Conservation (phyloP, 2,329 filamentous ascomycete species). For the Fusarium globosum region DNA sequence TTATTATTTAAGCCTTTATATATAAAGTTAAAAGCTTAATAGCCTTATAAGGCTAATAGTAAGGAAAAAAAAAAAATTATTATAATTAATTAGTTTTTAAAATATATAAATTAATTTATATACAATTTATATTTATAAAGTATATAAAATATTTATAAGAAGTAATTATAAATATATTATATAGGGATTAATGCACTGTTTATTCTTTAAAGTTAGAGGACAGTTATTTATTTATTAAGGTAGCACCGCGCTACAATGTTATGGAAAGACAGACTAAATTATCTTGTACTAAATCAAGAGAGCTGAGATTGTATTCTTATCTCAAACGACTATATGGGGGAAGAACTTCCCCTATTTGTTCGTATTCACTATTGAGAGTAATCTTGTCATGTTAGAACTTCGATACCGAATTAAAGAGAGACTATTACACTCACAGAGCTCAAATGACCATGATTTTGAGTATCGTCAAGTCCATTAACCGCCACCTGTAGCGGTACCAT, state of each 20-base stretch:
- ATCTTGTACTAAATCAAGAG: background rate
- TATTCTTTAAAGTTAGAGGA: fast-evolving
- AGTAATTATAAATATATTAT: too few relatives aligned
- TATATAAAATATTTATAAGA: too few relatives aligned
- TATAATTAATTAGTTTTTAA: too few relatives aligned
- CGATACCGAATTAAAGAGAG: too few relatives aligned
- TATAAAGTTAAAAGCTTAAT: too few relatives aligned
- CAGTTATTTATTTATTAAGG: background rate
- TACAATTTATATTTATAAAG: too few relatives aligned
- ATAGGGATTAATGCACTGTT: too few relatives aligned
- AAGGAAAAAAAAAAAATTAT: too few relatives aligned
- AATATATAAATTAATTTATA: too few relatives aligned
- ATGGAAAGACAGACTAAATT: background rate
- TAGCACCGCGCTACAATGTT: background rate
- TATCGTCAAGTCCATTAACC: background rate
- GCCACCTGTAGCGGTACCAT: constrained; percentile 1
- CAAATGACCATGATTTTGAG: background rate
- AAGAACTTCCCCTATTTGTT: background rate
- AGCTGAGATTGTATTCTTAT: background rate
- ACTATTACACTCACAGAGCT: background rate
- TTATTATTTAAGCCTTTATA: too few relatives aligned
- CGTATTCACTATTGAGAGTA: background rate
- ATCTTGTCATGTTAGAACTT: background rate
- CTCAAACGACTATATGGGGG: background rate
- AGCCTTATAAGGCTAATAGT: too few relatives aligned